Percentiles rank a stretch among this genome's conserved stretches.
These are phyloP conservation scores for Botryotinia convoluta DNA, from an alignment of 2,329 filamentous ascomycete species.

Conservation along the genomic window DNA sequence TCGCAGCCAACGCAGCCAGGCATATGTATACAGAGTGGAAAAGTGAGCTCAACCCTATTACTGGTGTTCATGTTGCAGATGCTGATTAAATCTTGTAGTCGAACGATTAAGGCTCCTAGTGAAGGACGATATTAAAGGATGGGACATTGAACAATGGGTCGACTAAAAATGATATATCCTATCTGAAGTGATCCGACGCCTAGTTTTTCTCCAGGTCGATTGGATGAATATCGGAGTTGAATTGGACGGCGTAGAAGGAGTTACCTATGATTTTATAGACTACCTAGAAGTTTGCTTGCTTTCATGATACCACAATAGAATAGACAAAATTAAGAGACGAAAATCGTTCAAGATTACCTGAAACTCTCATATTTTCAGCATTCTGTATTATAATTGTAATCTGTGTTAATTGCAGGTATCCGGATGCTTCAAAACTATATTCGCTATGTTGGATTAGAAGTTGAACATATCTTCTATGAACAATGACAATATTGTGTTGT, in stretches of 20 bases:
- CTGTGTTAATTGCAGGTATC: neutral
- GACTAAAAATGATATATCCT: constrained; percentile 30
- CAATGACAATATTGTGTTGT: neutral
- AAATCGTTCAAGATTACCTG: neutral
- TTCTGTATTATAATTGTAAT: neutral
- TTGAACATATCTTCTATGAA: neutral
- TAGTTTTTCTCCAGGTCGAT: neutral
- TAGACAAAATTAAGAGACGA: constrained; percentile 9
- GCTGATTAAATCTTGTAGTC: constrained; percentile 38
- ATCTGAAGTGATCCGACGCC: neutral
- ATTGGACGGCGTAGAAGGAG: constrained; percentile 1
- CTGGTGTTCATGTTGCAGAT: neutral
- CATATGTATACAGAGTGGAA: constrained; percentile 64
- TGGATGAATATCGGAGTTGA: neutral
- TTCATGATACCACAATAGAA: constrained; percentile 18
- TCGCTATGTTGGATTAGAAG: neutral
- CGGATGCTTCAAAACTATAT: neutral
- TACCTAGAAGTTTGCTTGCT: constrained; percentile 11
- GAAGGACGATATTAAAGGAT: constrained; percentile 60
- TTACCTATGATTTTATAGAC: constrained; percentile 11
- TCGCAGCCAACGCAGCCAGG: constrained; percentile 64
- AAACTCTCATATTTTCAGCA: neutral
- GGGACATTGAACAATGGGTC: constrained; percentile 61
- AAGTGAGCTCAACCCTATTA: constrained; percentile 36
- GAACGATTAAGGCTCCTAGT: constrained; percentile 69